These are phyloP conservation scores for Cystobasidiaceae sp. DNA, from an alignment of 1,284 basidiomycete species.

Conservation along the genomic window DNA sequence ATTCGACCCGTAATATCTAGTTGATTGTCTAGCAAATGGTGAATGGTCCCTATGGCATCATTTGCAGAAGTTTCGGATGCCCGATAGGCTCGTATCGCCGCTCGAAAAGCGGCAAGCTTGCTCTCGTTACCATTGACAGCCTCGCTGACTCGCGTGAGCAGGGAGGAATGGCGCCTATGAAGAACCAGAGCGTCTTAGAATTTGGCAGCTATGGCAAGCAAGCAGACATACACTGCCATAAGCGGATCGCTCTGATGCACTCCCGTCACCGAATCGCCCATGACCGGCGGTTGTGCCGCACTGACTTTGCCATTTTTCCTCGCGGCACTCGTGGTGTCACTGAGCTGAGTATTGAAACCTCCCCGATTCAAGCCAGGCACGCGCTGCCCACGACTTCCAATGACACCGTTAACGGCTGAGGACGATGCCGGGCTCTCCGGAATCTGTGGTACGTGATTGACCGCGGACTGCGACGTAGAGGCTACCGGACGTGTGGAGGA, in stretches of 20 bases:
- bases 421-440: not conserved
- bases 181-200: not conserved
- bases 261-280: constrained; percentile 3
- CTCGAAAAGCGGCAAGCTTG: constrained; percentile 70
- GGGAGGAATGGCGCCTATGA: constrained; percentile 61
- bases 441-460: constrained; percentile 39
- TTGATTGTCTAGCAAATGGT: constrained; percentile 73
- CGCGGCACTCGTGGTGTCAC: constrained; percentile 42
- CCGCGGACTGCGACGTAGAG: not conserved
- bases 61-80: constrained; percentile 70
- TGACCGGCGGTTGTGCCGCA: not conserved
- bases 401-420: constrained; percentile 27
- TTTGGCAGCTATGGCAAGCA: not conserved
- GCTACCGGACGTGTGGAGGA: not conserved
- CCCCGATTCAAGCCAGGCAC: constrained; percentile 51
- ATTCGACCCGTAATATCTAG: constrained; percentile 71
- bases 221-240: constrained; percentile 19
- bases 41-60: constrained; percentile 81
- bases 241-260: constrained; percentile 16
- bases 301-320: constrained; percentile 9
- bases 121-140: constrained; percentile 65
- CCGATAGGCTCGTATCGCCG: constrained; percentile 71
- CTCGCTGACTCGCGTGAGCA: constrained; percentile 63
- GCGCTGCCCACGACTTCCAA: constrained; percentile 48
- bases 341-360: constrained; percentile 63